phyloP scores from a whole-genome alignment of 805 yeast species.

The Candida gorgasii region DNA sequence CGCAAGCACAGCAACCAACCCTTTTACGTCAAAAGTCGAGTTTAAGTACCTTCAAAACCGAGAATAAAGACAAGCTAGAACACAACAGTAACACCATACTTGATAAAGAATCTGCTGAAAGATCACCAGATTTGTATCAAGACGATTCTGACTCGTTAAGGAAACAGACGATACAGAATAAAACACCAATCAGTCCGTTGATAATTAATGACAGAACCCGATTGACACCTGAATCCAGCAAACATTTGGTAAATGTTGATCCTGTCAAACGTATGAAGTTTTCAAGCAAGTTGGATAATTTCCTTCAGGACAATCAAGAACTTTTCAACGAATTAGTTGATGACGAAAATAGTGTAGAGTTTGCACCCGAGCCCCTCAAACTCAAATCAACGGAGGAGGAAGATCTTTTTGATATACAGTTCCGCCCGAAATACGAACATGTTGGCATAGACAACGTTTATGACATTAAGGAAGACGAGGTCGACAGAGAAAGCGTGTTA shows the following conservation, averaged over 20 bases:
- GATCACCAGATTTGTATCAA: slow-evolving; percentile 23
- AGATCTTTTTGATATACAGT: neutral
- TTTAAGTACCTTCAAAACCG: neutral
- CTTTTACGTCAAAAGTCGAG: neutral
- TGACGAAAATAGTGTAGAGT: slow-evolving; percentile 22
- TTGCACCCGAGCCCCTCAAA: slow-evolving; percentile 6
- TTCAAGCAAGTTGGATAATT: slow-evolving; percentile 23
- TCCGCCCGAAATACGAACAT: slow-evolving; percentile 30
- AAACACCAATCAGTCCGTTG: slow-evolving; percentile 6
- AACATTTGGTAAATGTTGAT: slow-evolving; percentile 12
- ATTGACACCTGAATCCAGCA: slow-evolving; percentile 1
- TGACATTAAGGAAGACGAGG: no score
- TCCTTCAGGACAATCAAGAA: neutral
- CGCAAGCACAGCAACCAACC: neutral
- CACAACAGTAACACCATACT: slow-evolving; percentile 14
- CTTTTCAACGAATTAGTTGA: slow-evolving; percentile 17
- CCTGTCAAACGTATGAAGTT: slow-evolving; percentile 14
- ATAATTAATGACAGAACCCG: slow-evolving; percentile 3
- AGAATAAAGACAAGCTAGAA: slow-evolving; percentile 5
- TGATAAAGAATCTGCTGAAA: slow-evolving; percentile 19
- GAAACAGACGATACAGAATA: slow-evolving; percentile 15
- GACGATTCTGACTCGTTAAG: slow-evolving; percentile 26
- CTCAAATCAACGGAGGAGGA: slow-evolving; percentile 5
- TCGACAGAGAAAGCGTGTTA: slow-evolving; percentile 15
- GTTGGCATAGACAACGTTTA: no score